These are phyloP conservation scores for Sapria himalayana DNA, from an alignment of 345 rosid species.

Conservation along the genomic window DNA sequence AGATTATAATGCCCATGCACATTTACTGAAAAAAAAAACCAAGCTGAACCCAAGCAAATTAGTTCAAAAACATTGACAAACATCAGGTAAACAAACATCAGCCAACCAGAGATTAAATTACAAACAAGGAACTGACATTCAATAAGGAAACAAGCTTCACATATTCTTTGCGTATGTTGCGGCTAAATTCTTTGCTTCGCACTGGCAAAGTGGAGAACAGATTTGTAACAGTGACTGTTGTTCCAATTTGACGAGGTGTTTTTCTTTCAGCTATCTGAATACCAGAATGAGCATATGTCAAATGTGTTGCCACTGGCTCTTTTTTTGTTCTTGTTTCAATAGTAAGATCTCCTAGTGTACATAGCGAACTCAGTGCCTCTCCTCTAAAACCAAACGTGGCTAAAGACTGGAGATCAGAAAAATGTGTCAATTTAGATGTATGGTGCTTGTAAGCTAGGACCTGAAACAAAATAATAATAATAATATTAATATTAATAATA, in stretches of 20 bases:
- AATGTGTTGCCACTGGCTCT: constrained; percentile 58
- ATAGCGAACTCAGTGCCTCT: constrained; percentile 90
- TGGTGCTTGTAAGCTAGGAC: constrained; percentile 82
- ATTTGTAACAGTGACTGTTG: constrained; percentile 71
- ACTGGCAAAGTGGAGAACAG: constrained; percentile 79
- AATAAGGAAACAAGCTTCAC: constrained; percentile 72
- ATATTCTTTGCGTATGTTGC: constrained; percentile 85
- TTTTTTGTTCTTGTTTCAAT: constrained; percentile 60
- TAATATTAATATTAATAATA: too few species aligned
- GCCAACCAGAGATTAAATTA: too few species aligned
- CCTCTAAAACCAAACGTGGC: constrained; percentile 86
- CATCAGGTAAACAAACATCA: too few species aligned
- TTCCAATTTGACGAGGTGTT: constrained; percentile 73
- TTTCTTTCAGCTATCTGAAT: constrained; percentile 40
- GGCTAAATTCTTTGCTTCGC: constrained; percentile 75
- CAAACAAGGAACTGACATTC: constrained; percentile 35
- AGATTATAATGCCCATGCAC: too few species aligned
- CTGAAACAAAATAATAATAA: constrained; percentile 20
- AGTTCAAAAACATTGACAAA: too few species aligned
- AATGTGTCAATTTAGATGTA: constrained; percentile 71
- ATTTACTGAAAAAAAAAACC: too few species aligned
- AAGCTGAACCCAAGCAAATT: too few species aligned
- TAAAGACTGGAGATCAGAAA: constrained; percentile 61
- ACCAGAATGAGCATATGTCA: constrained; percentile 77
- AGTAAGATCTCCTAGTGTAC: constrained; percentile 55